phyloP scores from a whole-genome alignment of 1,139 yeast genomes.

The Yamadazyma pseudoaaseri region DNA sequence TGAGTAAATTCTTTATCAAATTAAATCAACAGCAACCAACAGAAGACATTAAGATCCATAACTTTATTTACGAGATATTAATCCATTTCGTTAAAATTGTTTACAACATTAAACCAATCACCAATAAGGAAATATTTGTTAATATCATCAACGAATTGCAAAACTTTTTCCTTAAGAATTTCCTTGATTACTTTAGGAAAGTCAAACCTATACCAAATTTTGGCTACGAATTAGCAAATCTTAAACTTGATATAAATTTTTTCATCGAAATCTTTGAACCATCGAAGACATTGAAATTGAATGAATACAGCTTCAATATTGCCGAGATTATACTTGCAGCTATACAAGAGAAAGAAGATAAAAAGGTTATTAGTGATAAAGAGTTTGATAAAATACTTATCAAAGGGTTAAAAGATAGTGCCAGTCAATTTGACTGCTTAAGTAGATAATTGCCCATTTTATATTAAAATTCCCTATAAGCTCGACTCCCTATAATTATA shows the following conservation, averaged over 20 bases:
- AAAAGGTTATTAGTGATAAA: slow-evolving; percentile 12
- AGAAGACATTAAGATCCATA: slow-evolving; percentile 29
- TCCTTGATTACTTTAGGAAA: slow-evolving; percentile 31
- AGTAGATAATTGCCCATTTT: slow-evolving; percentile 16
- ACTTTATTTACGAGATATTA: slow-evolving; percentile 39
- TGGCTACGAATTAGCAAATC: slow-evolving; percentile 18
- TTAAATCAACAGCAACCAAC: slow-evolving; percentile 8
- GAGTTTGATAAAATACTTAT: slow-evolving; percentile 31
- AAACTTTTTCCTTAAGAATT: slow-evolving; percentile 31
- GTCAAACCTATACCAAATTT: slow-evolving; percentile 16
- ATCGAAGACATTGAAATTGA: slow-evolving; percentile 33
- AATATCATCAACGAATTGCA: slow-evolving; percentile 42
- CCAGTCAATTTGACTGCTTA: slow-evolving; percentile 29
- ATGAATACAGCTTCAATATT: slow-evolving; percentile 36
- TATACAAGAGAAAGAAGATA: slow-evolving; percentile 28
- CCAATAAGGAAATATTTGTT: slow-evolving; percentile 36
- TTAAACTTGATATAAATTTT: slow-evolving; percentile 39
- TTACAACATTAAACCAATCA: slow-evolving; percentile 42
- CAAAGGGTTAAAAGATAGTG: slow-evolving; percentile 30
- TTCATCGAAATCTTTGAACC: slow-evolving; percentile 42
- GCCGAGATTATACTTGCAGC: slow-evolving; percentile 33
- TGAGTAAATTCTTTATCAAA: slow-evolving; percentile 27
- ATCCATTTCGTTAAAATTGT: slow-evolving; percentile 44
- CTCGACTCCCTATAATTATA: slow-evolving; percentile 15
- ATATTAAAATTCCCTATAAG: slow-evolving; percentile 13